Conservation (phyloP, 306 rosid species). For the Begonia masoniana region DNA sequence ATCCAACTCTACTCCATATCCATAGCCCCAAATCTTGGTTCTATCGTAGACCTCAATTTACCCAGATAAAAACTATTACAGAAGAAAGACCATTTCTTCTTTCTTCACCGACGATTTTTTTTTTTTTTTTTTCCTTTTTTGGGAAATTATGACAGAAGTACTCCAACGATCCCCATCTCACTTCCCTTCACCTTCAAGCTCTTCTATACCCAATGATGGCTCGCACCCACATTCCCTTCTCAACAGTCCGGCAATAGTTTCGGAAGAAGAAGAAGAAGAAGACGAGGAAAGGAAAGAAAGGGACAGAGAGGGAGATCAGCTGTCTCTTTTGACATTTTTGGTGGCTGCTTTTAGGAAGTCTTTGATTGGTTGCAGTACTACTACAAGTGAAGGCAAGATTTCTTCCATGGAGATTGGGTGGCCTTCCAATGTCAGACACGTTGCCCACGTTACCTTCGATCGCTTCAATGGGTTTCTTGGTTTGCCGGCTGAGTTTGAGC, state of each 20-base stretch:
- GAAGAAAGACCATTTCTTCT: slow-evolving; percentile 16
- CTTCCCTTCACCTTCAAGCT: slow-evolving; percentile 85
- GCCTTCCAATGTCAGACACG: slow-evolving; percentile 89
- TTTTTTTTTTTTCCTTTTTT: background rate
- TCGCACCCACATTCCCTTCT: slow-evolving; percentile 42
- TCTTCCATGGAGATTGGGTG: slow-evolving; percentile 93
- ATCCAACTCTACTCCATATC: slow-evolving; percentile 57
- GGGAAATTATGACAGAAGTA: slow-evolving; percentile 59
- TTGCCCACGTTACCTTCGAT: slow-evolving; percentile 95
- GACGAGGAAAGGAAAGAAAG: slow-evolving; percentile 39
- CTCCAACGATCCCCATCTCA: slow-evolving; percentile 60
- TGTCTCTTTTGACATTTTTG: slow-evolving; percentile 60
- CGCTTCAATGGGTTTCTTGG: slow-evolving; percentile 98
- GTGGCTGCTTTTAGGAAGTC: slow-evolving; percentile 75
- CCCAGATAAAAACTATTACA: slow-evolving; percentile 10
- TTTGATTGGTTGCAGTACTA: slow-evolving; percentile 56
- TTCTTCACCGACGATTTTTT: background rate
- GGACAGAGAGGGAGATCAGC: slow-evolving; percentile 66
- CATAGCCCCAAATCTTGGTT: slow-evolving; percentile 19
- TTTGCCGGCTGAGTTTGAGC: slow-evolving; percentile 90
- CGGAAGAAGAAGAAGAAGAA: slow-evolving; percentile 11
- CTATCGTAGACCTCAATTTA: slow-evolving; percentile 15
- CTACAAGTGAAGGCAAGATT: slow-evolving; percentile 15
- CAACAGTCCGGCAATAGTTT: slow-evolving; percentile 29
- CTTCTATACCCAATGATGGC: slow-evolving; percentile 42